phyloP scores from a whole-genome alignment of 106 monocot genomes.

The Dioscorea dumetorum region DNA sequence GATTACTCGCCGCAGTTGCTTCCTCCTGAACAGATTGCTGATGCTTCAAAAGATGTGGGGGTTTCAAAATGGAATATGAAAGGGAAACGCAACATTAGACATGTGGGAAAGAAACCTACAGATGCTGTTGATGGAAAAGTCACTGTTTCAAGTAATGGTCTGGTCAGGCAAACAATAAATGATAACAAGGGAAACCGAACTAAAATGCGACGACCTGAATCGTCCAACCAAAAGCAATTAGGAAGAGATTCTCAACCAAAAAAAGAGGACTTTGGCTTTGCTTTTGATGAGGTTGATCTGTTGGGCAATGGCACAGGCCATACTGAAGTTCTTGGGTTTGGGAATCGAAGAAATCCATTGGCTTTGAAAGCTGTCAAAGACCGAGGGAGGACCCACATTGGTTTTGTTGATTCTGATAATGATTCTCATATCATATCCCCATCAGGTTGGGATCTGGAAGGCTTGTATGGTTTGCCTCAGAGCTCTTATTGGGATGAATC shows the following conservation, averaged over 20 bases:
- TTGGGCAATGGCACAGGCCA: conserved; percentile 12
- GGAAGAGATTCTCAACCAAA: conserved; percentile 11
- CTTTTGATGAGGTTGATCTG: conserved; percentile 13
- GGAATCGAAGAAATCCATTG: conserved; percentile 11
- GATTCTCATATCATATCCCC: conserved; percentile 25
- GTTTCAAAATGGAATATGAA: conserved; percentile 87
- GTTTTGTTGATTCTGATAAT: conserved; percentile 32
- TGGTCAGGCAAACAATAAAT: conserved; percentile 7
- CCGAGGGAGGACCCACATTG: not conserved
- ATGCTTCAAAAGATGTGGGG: conserved; percentile 27
- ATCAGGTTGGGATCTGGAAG: conserved; percentile 32
- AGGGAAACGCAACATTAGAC: conserved; percentile 76
- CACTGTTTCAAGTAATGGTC: not conserved
- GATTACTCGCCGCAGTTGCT: not conserved
- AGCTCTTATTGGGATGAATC: conserved; percentile 18
- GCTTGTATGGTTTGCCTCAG: conserved; percentile 5
- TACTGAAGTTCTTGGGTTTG: not conserved
- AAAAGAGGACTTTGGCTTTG: conserved; percentile 13
- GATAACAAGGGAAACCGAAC: conserved; percentile 17
- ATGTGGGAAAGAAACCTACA: conserved; percentile 31
- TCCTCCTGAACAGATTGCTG: conserved; percentile 14
- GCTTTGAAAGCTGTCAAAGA: conserved; percentile 16
- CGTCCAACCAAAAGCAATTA: conserved; percentile 2
- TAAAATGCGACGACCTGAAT: conserved; percentile 4
- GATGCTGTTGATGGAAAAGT: conserved; percentile 9